phyloP scores from a whole-genome alignment of 1,284 basidiomycete species.

The Rhodotorula sp. region DNA sequence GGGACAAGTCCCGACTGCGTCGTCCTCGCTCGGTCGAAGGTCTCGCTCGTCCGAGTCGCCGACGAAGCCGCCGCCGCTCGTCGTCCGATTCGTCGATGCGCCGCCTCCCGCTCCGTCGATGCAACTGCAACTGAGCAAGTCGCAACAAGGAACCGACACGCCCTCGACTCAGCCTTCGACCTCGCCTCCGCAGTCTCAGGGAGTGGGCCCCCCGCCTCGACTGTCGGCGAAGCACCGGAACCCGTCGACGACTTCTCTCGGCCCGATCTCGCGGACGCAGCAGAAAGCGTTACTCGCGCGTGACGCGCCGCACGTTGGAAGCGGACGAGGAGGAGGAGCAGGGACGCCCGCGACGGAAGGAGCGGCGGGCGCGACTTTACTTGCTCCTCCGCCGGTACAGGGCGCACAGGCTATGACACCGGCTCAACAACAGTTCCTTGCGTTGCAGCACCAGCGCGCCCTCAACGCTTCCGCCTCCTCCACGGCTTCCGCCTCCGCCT shows the following conservation, averaged over 20 bases:
- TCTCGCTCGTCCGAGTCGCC: constrained; percentile 18
- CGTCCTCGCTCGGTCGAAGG: neutral
- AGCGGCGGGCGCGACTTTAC: neutral
- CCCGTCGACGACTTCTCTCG: constrained; percentile 24
- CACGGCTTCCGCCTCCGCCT: neutral
- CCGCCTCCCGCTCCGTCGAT: constrained; percentile 1
- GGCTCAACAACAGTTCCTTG: constrained; percentile 8
- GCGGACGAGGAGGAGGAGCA: neutral
- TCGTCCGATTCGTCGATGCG: constrained; percentile 36
- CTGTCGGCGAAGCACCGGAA: constrained; percentile 14
- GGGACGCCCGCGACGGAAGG: neutral
- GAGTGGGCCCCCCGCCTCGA: too few relatives aligned
- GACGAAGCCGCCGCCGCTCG: constrained; percentile 18
- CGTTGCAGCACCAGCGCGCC: constrained; percentile 8
- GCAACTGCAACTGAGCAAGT: too few relatives aligned
- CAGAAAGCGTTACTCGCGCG: constrained; percentile 40
- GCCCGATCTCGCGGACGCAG: constrained; percentile 36
- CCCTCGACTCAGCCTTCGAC: neutral
- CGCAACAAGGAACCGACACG: neutral
- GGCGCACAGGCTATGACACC: constrained; percentile 4
- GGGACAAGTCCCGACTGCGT: neutral
- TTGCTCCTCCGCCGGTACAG: neutral
- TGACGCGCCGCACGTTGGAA: constrained; percentile 23
- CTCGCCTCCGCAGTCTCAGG: neutral
- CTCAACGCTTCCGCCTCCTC: neutral